Percentiles rank a stretch among this genome's conserved stretches.
Evolutionary conservation across 2,329 filamentous ascomycete species (phyloP).

Genomic region (Tolypocladium paradoxum): DNA sequence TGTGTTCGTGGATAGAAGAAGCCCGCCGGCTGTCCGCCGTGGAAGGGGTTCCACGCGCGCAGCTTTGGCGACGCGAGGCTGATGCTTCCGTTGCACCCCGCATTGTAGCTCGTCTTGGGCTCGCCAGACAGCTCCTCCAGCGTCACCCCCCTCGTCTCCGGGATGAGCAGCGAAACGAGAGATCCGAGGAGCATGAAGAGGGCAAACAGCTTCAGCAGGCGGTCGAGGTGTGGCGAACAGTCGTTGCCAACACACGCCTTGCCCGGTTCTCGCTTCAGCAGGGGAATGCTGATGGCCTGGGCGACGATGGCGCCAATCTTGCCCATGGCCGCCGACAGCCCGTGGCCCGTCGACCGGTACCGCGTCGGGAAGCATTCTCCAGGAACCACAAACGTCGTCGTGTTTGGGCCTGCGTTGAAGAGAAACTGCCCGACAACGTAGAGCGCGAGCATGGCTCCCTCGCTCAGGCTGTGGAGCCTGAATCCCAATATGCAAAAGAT

Average conservation of each 20-base stretch:
- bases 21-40: slow-evolving; percentile 39
- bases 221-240: slow-evolving; percentile 53
- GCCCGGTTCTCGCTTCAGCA: slow-evolving; percentile 45
- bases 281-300: slow-evolving; percentile 52
- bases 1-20: slow-evolving; percentile 33
- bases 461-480: slow-evolving; percentile 36
- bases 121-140: slow-evolving; percentile 63
- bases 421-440: slow-evolving; percentile 57
- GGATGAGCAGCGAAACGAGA: slow-evolving; percentile 59
- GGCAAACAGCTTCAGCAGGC: slow-evolving; percentile 68
- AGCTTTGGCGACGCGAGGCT: slow-evolving; percentile 19
- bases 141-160: slow-evolving; percentile 65
- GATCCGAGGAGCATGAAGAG: slow-evolving; percentile 70
- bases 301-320: slow-evolving; percentile 60
- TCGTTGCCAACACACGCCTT: slow-evolving; percentile 35
- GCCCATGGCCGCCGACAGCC: slow-evolving; percentile 54
- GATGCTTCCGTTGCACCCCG: slow-evolving; percentile 39
- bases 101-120: slow-evolving; percentile 46
- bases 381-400: slow-evolving; percentile 54
- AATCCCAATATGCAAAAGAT: slow-evolving; percentile 55
- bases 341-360: slow-evolving; percentile 52
- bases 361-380: slow-evolving; percentile 56
- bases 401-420: slow-evolving; percentile 57
- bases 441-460: slow-evolving; percentile 42
- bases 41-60: slow-evolving; percentile 34